Base-by-base conservation (phyloP, 2,329 filamentous ascomycete genomes). In the Thelonectria discophora region DNA sequence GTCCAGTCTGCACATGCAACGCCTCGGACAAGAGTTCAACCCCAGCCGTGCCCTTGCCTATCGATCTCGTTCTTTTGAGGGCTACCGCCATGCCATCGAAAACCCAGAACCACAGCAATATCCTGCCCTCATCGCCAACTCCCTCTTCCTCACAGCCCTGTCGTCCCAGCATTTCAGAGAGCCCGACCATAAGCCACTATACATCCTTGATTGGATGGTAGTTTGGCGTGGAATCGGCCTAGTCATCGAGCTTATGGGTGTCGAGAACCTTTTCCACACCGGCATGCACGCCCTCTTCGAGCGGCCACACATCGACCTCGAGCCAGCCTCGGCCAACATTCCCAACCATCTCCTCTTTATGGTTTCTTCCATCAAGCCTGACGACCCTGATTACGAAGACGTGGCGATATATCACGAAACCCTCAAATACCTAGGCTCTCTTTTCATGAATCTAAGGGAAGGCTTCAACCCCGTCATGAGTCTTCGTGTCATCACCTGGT, bases 151-250 rank as follows among this genome's bases (percentile, higher is more conserved):
- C 60, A 81, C 80, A 24, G 83, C 79, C 6, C 73, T 86, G 5
- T 81, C 82, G 10, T 82, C 82, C 5, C 77, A 84, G 55, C 75
- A 75, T 54, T 86, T 87, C 68, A 79, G 83, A 3, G 81, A 84
- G n/a, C 71, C 75, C 0, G 76, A 81, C 49, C 72, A 72, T 17
- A 77, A 75, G 46, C 77, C 79, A 2, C 76, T 86, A 2, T 85
- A 81, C 66, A 79, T 86, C 30, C 71, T 86, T 46, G 80, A 86
- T 68, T 87, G 85, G 84, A 82, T 86, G 73, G 67, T 80, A 3
- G 76, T 87, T 12, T 87, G 84, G 84, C 76, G 79, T 10, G 84
- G 84, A 10, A 86, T 79, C 24, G 78, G 82, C 30, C 70, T 83
- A 15, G 82, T 86, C 30, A 74, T 85, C 40, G 73, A 81, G 0